A percentile compares a stretch with the other conserved stretches of the same genome.
These are phyloP conservation scores for Tetrapisispora fleetii DNA, from an alignment of 805 yeast species.

Conservation along the genomic window DNA sequence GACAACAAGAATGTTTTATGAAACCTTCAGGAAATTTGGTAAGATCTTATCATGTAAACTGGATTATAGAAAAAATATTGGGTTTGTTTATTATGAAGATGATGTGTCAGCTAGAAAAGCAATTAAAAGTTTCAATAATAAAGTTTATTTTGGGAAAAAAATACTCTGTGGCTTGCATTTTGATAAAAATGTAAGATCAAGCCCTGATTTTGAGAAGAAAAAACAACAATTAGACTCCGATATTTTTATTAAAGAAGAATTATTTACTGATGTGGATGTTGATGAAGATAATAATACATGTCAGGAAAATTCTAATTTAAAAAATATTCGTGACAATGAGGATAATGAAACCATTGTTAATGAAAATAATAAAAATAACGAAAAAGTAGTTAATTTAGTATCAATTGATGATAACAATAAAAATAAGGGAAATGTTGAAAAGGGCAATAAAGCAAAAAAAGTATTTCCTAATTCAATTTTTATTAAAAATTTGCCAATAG, in stretches of 20 bases:
- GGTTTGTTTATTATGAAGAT: conserved; percentile 34
- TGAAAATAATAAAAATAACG: background rate
- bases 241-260: conserved; percentile 18
- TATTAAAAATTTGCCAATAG: conserved; percentile 28
- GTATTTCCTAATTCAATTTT: conserved; percentile 28
- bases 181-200: conserved; percentile 27
- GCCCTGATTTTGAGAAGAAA: conserved; percentile 26
- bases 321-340: background rate
- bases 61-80: conserved; percentile 33
- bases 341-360: background rate
- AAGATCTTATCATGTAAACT: conserved; percentile 36
- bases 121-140: conserved; percentile 28
- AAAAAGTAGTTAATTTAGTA: background rate
- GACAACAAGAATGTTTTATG: conserved; percentile 41
- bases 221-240: conserved; percentile 19
- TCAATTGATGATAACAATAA: background rate
- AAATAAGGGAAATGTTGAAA: conserved; percentile 7
- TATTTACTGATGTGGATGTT: conserved; percentile 12
- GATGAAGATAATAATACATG: background rate
- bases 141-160: conserved; percentile 24
- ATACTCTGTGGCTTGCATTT: conserved; percentile 35
- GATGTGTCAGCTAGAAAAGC: conserved; percentile 30
- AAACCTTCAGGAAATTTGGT: conserved; percentile 40
- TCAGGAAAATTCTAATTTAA: background rate
- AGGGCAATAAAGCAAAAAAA: conserved; percentile 3